These are phyloP conservation scores for Eutypa lata DNA, from an alignment of 2,329 filamentous ascomycete species.

Conservation along the genomic window DNA sequence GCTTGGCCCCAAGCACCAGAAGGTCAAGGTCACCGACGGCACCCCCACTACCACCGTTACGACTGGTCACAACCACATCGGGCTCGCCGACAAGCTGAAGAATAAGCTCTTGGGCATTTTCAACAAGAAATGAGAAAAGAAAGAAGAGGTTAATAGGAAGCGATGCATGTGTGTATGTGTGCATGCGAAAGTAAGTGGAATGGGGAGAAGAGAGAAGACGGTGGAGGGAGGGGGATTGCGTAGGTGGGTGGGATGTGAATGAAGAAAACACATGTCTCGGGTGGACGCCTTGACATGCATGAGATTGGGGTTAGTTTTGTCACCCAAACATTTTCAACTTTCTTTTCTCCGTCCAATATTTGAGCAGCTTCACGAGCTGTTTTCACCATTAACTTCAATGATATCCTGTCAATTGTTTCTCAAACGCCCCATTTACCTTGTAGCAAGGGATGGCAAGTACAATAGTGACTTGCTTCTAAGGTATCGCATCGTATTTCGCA, in stretches of 20 bases:
- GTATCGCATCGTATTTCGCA: neutral
- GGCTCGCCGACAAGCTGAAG: conserved; percentile 58
- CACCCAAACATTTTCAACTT: neutral
- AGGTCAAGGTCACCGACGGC: conserved; percentile 20
- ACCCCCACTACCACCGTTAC: conserved; percentile 25
- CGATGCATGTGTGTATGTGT: neutral
- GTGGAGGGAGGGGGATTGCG: neutral
- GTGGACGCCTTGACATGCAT: neutral
- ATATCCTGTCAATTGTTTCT: conserved; percentile 8
- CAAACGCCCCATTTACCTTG: neutral
- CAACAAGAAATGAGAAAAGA: conserved; percentile 38
- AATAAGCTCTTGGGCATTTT: conserved; percentile 48
- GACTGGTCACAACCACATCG: conserved; percentile 27
- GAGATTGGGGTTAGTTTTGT: neutral
- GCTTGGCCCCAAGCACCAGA: conserved; percentile 25
- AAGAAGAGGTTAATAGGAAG: neutral
- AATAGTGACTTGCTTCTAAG: neutral
- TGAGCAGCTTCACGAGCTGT: conserved; percentile 6
- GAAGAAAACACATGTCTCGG: neutral
- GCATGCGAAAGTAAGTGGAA: neutral
- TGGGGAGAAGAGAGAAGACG: neutral
- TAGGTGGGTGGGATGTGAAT: neutral
- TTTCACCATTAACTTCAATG: conserved; percentile 7
- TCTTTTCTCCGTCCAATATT: conserved; percentile 8
- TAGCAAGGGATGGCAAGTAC: neutral